These are phyloP conservation scores for Vachellia collinsii DNA, from an alignment of 306 rosid species.

Conservation along the genomic window DNA sequence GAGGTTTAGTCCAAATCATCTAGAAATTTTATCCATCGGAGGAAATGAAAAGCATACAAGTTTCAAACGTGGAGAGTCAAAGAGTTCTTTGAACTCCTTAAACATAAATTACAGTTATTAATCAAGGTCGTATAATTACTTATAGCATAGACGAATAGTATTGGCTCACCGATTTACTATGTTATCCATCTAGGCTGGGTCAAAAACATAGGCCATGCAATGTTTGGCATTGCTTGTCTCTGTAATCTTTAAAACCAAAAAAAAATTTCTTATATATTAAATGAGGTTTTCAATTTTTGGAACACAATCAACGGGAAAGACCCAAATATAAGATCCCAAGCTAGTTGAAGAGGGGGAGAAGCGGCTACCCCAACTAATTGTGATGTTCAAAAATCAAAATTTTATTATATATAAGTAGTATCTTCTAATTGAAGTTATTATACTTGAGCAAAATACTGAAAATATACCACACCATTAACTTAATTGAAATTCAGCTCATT, in stretches of 20 bases:
- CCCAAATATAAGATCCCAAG: background rate
- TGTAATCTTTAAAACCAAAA: background rate
- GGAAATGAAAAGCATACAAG: constrained; percentile 22
- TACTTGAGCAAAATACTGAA: too few relatives aligned
- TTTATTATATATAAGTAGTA: background rate
- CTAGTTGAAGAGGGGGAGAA: background rate
- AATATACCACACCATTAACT: background rate
- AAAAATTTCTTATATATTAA: too few relatives aligned
- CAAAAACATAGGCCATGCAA: background rate
- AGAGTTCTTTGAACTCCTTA: background rate
- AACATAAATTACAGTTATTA: background rate
- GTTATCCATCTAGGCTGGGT: constrained; percentile 7
- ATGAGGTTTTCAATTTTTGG: background rate
- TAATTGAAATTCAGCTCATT: background rate
- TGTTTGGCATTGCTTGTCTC: background rate
- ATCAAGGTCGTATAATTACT: background rate
- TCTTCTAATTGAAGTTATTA: background rate
- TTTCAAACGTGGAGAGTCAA: background rate
- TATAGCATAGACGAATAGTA: background rate
- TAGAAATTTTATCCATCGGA: constrained; percentile 23
- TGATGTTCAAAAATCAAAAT: background rate
- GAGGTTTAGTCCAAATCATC: constrained; percentile 35
- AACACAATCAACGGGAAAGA: background rate
- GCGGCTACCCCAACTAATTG: too few relatives aligned
- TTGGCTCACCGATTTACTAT: background rate